Percentiles rank a stretch among this genome's conserved stretches.
These are phyloP conservation scores for Aegilops longissima DNA, from an alignment of 176 grass and related monocot genomes.

Conservation along the genomic window DNA sequence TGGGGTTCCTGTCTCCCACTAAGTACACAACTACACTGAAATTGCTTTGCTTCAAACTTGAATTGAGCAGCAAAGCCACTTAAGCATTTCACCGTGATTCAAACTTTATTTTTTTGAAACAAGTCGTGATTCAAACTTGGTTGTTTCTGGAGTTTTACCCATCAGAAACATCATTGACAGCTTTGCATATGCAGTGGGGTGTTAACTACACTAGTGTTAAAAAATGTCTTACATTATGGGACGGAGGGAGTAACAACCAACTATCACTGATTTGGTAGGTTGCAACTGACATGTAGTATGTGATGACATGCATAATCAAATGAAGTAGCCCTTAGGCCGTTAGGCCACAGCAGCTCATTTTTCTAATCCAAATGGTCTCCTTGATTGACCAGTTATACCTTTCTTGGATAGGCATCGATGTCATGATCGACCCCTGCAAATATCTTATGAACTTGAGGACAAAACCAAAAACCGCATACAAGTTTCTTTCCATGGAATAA, in stretches of 20 bases:
- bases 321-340: neutral
- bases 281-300: neutral
- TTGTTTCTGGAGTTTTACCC: neutral
- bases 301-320: neutral
- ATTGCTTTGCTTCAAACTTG: neutral
- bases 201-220: neutral
- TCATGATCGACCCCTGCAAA: neutral
- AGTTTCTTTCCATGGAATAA: neutral
- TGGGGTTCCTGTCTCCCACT: neutral
- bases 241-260: neutral
- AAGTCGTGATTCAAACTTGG: neutral
- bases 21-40: neutral
- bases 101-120: neutral
- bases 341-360: neutral
- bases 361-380: neutral
- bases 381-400: slow-evolving; percentile 2
- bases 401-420: slow-evolving; percentile 20
- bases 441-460: neutral
- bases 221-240: too few species aligned
- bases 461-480: neutral
- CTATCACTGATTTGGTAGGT: neutral
- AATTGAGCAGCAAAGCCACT: slow-evolving; percentile 2
- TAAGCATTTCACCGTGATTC: neutral
- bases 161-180: neutral
- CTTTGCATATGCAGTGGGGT: neutral